A percentile compares a stretch with the other conserved stretches of the same genome.
Evolutionary conservation across 2,329 filamentous ascomycete species (phyloP).

Genomic region (Monilinia laxa): DNA sequence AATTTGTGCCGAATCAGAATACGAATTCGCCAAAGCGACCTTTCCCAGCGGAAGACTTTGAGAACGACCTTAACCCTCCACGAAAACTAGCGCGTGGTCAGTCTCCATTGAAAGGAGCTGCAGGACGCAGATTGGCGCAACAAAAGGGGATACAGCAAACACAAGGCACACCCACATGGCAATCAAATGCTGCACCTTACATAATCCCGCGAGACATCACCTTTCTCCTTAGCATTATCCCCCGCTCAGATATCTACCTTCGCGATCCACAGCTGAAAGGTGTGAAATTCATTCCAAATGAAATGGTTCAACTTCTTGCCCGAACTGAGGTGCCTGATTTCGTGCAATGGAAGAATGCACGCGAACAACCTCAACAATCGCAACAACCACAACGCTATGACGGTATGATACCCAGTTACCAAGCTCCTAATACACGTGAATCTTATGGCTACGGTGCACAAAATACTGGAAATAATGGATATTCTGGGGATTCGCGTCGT

Average conservation of each 20-base stretch:
- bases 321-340: constrained; percentile 65
- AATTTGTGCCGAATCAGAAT: constrained; percentile 32
- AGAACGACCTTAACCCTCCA: constrained; percentile 69
- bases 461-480: constrained; percentile 12
- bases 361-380: constrained; percentile 33
- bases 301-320: constrained; percentile 71
- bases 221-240: constrained; percentile 62
- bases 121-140: constrained; percentile 80
- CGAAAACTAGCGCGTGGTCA: constrained; percentile 87
- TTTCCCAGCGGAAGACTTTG: constrained; percentile 60
- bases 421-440: constrained; percentile 19
- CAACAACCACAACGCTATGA: constrained; percentile 30
- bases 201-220: constrained; percentile 70
- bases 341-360: constrained; percentile 51
- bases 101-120: constrained; percentile 88
- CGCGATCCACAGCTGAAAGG: constrained; percentile 45
- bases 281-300: constrained; percentile 63
- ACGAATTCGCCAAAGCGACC: constrained; percentile 45
- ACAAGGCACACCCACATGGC: constrained; percentile 43
- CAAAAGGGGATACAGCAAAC: constrained; percentile 56
- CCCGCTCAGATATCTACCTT: constrained; percentile 65
- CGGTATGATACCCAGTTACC: constrained; percentile 32
- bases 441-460: constrained; percentile 11
- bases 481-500: constrained; percentile 11
- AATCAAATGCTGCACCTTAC: constrained; percentile 44